A percentile compares a stretch with the other conserved stretches of the same genome.
Evolutionary conservation across 2,329 filamentous ascomycete species (phyloP).

Genomic region (Aspergillus caelatus): DNA sequence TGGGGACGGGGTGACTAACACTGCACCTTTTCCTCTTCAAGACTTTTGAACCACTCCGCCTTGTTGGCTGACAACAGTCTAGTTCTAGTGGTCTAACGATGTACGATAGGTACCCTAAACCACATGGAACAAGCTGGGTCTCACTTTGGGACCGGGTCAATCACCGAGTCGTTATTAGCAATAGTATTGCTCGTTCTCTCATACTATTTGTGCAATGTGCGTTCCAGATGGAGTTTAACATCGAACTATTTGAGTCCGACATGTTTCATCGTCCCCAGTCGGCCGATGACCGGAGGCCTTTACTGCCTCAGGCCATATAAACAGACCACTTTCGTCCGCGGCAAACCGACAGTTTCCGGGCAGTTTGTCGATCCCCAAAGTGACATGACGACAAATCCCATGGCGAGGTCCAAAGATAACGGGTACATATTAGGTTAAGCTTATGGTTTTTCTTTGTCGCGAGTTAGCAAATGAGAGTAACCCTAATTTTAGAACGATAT

Average conservation of each 20-base stretch:
- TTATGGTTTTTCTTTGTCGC: neutral
- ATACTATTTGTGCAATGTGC: neutral
- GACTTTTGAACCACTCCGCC: neutral
- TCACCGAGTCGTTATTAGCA: slow-evolving; percentile 12
- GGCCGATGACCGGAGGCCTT: slow-evolving; percentile 20
- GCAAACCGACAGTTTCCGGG: slow-evolving; percentile 11
- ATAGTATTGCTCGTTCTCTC: slow-evolving; percentile 13
- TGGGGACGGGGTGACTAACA: slow-evolving; percentile 1
- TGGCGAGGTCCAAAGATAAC: neutral
- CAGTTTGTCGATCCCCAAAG: neutral
- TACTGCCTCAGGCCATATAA: slow-evolving; percentile 2
- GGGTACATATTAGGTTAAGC: neutral
- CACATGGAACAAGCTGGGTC: neutral
- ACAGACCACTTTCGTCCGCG: slow-evolving; percentile 8
- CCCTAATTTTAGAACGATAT: neutral
- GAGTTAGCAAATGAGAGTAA: neutral
- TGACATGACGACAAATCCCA: neutral
- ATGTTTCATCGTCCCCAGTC: neutral
- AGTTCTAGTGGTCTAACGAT: neutral
- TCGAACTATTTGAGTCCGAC: neutral
- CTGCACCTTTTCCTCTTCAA: neutral
- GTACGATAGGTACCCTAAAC: neutral
- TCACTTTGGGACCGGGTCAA: slow-evolving; percentile 2
- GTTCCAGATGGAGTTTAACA: neutral
- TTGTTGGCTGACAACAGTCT: neutral